These are phyloP conservation scores for Scorias spongiosa DNA, from an alignment of 2,329 filamentous ascomycete genomes.

Conservation along the genomic window DNA sequence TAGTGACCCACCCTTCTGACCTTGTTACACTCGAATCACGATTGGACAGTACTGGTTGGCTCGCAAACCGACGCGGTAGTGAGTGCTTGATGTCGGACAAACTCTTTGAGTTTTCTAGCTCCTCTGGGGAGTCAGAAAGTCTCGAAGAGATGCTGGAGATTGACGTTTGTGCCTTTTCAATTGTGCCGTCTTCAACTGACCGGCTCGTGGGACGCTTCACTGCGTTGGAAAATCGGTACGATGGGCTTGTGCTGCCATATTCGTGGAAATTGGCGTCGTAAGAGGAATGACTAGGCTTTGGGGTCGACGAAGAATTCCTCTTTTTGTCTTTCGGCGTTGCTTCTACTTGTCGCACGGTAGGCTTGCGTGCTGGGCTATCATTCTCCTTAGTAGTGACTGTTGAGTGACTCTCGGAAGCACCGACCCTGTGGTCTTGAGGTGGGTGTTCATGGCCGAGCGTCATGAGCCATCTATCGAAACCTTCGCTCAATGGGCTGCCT, in stretches of 20 bases:
- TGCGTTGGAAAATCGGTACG: no score
- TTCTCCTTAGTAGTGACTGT: constrained; percentile 1
- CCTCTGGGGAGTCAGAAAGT: constrained; percentile 12
- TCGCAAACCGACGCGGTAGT: constrained; percentile 15
- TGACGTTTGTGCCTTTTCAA: constrained; percentile 2
- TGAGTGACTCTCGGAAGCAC: constrained; percentile 2
- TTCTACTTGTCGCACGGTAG: constrained; percentile 5
- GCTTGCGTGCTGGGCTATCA: constrained; percentile 5
- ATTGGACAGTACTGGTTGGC: constrained; percentile 16
- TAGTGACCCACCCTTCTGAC: constrained; percentile 12
- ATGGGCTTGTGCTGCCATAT: no score
- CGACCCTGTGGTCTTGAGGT: constrained; percentile 2
- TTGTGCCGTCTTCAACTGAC: neutral
- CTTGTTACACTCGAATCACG: constrained; percentile 17
- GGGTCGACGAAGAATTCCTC: neutral
- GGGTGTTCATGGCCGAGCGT: constrained; percentile 10
- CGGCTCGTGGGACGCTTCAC: constrained; percentile 3
- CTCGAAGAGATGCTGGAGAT: constrained; percentile 3
- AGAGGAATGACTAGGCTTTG: neutral
- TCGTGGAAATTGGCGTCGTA: no score
- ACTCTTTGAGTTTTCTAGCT: constrained; percentile 11
- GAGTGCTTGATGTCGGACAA: constrained; percentile 17
- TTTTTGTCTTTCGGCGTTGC: neutral
- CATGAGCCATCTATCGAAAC: constrained; percentile 16
- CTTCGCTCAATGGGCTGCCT: constrained; percentile 12